phyloP scores from a whole-genome alignment of 345 rosid species.

The Camelina laxa region DNA sequence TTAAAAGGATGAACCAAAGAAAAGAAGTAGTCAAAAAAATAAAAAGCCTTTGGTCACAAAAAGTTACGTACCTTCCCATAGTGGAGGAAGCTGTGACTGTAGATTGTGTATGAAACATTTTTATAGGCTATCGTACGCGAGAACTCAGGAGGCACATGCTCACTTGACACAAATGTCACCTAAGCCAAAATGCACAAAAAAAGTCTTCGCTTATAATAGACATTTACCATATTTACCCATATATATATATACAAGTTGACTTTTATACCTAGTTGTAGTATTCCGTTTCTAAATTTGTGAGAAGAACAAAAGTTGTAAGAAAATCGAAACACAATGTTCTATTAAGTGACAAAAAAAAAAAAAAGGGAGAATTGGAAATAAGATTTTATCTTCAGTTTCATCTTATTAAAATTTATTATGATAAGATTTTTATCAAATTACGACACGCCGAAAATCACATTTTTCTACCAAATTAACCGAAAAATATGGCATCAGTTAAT shows the following conservation, averaged over 20 bases:
- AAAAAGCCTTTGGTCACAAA: background rate
- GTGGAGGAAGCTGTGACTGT: conserved; percentile 91
- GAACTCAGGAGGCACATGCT: conserved; percentile 68
- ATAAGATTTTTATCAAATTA: background rate
- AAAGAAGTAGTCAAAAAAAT: background rate
- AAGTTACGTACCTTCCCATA: conserved; percentile 72
- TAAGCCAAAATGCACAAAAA: conserved; percentile 20
- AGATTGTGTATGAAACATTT: conserved; percentile 69
- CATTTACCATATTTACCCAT: conserved; percentile 4
- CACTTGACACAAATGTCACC: conserved; percentile 53
- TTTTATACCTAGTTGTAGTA: background rate
- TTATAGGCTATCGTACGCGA: conserved; percentile 62
- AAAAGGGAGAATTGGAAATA: no score
- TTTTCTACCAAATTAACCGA: background rate
- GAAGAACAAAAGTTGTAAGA: background rate
- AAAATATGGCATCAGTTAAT: no score
- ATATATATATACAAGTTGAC: no score
- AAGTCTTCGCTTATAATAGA: background rate
- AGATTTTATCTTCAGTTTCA: background rate
- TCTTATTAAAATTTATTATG: background rate
- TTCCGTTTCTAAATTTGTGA: background rate
- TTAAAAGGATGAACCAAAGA: background rate
- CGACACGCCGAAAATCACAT: background rate
- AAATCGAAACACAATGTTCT: background rate
- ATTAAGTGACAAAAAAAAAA: background rate